Percentiles rank a stretch among this genome's conserved stretches.
Conservation (phyloP, 2,329 filamentous ascomycete species). For the Alternaria dauci region DNA sequence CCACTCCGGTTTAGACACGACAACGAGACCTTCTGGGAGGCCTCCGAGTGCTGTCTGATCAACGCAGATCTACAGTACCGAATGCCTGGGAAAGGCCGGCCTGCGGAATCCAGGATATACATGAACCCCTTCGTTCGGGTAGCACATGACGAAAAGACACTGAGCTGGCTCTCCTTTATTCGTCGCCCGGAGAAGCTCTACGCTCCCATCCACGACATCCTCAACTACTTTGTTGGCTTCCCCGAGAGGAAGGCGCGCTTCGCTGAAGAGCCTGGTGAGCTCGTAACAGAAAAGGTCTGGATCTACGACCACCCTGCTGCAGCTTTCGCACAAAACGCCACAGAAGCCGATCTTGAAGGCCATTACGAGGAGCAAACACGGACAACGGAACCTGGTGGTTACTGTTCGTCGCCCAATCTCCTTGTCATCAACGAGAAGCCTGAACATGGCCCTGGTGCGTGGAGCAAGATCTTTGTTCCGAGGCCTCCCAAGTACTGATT, state of each 20-base stretch:
- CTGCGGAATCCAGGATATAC: constrained; percentile 67
- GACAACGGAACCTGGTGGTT: constrained; percentile 61
- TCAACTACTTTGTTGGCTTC: constrained; percentile 64
- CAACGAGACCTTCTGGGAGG: constrained; percentile 56
- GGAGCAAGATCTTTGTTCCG: constrained; percentile 44
- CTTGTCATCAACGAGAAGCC: constrained; percentile 56
- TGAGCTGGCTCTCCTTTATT: constrained; percentile 67
- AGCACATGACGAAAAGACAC: constrained; percentile 67
- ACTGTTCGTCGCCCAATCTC: constrained; percentile 65
- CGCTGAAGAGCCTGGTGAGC: constrained; percentile 65
- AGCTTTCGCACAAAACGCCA: constrained; percentile 37
- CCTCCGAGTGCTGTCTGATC: constrained; percentile 59
- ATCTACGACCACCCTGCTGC: constrained; percentile 47
- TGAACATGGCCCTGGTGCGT: constrained; percentile 42
- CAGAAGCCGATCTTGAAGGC: constrained; percentile 36
- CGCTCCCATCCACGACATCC: constrained; percentile 64
- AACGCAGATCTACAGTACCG: constrained; percentile 55
- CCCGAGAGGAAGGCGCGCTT: constrained; percentile 69
- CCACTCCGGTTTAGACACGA: constrained; percentile 57
- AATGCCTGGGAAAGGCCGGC: constrained; percentile 49
- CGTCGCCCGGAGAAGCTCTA: constrained; percentile 73
- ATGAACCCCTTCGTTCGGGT: constrained; percentile 80
- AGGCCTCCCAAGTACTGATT: constrained; percentile 25
- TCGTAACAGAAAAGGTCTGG: constrained; percentile 63
- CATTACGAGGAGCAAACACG: constrained; percentile 52